Conservation (phyloP, 2,329 filamentous ascomycete genomes). For the Nothomitra cinnamomea region DNA sequence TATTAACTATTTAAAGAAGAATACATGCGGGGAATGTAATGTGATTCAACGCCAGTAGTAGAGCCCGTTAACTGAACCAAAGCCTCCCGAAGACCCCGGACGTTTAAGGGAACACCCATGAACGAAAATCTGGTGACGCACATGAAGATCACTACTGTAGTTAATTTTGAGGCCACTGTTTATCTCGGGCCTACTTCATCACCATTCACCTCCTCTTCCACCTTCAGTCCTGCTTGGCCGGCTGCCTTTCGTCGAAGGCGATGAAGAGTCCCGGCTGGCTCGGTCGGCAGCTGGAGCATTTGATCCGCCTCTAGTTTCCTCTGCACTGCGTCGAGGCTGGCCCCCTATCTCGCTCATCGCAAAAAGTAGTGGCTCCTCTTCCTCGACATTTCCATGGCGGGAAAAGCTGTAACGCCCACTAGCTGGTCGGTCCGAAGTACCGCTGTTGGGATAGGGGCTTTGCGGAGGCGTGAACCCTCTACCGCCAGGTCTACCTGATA, state of each 20-base stretch:
- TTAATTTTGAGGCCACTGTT: background rate
- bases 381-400: conserved; percentile 19
- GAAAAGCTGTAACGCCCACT: conserved; percentile 20
- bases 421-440: conserved; percentile 22
- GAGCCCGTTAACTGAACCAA: too few relatives aligned
- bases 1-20: too few relatives aligned
- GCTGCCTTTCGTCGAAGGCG: background rate
- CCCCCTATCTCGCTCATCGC: conserved; percentile 29
- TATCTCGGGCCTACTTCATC: background rate
- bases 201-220: background rate
- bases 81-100: too few relatives aligned
- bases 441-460: conserved; percentile 16
- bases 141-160: background rate
- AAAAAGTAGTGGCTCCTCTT: conserved; percentile 28
- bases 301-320: conserved; percentile 22
- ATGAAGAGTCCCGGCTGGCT: background rate
- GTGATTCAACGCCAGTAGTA: too few relatives aligned
- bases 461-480: conserved; percentile 11
- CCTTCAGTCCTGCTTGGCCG: background rate
- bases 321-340: conserved; percentile 22
- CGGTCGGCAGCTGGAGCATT: background rate
- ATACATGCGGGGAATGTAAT: too few relatives aligned
- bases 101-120: too few relatives aligned
- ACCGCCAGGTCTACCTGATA: background rate
- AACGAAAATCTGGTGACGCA: background rate